Percentiles rank a stretch among this genome's conserved stretches.
Conservation (phyloP, 2,329 filamentous ascomycete genomes). For the Akanthomyces uredinophilus region DNA sequence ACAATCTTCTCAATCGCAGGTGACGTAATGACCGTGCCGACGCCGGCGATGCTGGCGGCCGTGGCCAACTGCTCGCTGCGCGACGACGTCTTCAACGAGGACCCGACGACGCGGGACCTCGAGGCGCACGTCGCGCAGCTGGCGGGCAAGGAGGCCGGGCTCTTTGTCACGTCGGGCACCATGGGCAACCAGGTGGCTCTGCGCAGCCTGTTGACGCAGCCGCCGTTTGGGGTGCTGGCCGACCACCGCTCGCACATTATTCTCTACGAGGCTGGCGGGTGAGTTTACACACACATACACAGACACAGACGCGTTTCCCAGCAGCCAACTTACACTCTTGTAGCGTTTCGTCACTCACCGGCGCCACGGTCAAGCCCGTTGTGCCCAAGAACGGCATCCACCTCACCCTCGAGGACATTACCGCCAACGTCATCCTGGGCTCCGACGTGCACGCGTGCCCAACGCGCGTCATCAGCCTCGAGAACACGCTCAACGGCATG, state of each 20-base stretch:
- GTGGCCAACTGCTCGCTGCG: constrained; percentile 69
- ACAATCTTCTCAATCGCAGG: constrained; percentile 27
- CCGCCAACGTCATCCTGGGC: constrained; percentile 57
- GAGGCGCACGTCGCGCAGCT: constrained; percentile 69
- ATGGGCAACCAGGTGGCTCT: constrained; percentile 92
- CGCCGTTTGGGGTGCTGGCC: constrained; percentile 74
- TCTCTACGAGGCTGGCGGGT: constrained; percentile 60
- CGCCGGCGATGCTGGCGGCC: constrained; percentile 73
- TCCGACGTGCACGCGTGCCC: constrained; percentile 74
- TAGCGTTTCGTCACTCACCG: constrained; percentile 65
- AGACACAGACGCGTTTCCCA: background rate
- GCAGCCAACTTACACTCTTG: constrained; percentile 15
- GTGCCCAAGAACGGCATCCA: constrained; percentile 66
- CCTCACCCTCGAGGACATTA: constrained; percentile 71
- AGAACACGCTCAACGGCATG: constrained; percentile 79
- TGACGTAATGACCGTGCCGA: constrained; percentile 65
- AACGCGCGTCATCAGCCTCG: constrained; percentile 73
- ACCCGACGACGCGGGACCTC: constrained; percentile 70
- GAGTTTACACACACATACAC: constrained; percentile 20
- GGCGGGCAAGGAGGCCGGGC: constrained; percentile 67
- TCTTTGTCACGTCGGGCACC: constrained; percentile 83
- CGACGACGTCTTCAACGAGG: constrained; percentile 81
- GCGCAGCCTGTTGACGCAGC: constrained; percentile 69
- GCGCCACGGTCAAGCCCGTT: constrained; percentile 64
- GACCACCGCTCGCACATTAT: constrained; percentile 77